phyloP scores from a whole-genome alignment of 129 eudicot species.

The Erigeron canadensis region DNA sequence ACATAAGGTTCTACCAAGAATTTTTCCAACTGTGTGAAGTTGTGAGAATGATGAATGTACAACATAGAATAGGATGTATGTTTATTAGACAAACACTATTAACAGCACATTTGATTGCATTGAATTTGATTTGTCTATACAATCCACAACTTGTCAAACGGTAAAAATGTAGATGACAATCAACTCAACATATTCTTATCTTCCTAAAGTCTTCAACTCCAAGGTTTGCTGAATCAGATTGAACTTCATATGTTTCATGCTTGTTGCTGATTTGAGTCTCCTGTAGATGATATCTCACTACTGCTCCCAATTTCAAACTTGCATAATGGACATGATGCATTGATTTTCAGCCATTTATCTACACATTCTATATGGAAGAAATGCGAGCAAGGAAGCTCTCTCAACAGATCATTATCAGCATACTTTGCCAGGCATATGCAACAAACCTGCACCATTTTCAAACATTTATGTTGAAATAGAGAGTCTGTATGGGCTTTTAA shows the following conservation, averaged over 20 bases:
- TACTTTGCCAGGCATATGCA: constrained; percentile 74
- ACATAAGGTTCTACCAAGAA: background rate
- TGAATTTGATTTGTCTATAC: constrained; percentile 25
- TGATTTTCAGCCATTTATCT: constrained; percentile 76
- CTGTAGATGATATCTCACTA: constrained; percentile 31
- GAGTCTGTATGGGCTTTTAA: too few relatives aligned
- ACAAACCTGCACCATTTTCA: constrained; percentile 48
- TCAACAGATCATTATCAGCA: constrained; percentile 55
- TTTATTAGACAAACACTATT: constrained; percentile 32
- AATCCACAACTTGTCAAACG: constrained; percentile 30
- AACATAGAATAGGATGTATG: constrained; percentile 8
- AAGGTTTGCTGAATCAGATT: background rate
- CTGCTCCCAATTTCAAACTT: constrained; percentile 51
- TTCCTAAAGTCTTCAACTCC: constrained; percentile 11
- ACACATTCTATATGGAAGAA: constrained; percentile 73
- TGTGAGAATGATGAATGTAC: background rate
- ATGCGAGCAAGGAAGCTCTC: constrained; percentile 77
- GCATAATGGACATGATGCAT: constrained; percentile 74
- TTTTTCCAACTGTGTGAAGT: background rate
- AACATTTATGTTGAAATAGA: background rate
- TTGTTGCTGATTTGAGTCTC: constrained; percentile 44
- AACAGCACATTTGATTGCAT: constrained; percentile 22
- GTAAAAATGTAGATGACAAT: background rate
- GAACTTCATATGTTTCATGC: constrained; percentile 10
- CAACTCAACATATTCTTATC: constrained; percentile 14